phyloP scores from a whole-genome alignment of 192 early-diverging fungal genomes.

The Geranomyces michiganensis region DNA sequence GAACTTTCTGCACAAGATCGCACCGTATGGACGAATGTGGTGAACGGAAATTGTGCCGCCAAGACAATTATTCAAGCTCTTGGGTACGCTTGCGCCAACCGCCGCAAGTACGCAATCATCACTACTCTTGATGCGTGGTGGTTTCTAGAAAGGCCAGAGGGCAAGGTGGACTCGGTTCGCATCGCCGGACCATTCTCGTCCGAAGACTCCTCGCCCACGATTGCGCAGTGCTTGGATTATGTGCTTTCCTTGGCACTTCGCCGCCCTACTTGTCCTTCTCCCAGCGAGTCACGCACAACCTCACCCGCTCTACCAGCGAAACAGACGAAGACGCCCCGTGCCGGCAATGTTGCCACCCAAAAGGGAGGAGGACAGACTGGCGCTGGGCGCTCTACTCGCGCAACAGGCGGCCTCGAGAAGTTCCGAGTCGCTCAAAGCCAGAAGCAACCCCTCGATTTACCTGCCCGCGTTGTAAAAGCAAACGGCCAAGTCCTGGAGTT shows the following conservation, averaged over 20 bases:
- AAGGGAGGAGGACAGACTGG: too few relatives aligned
- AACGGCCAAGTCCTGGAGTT: background rate
- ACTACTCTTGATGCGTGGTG: slow-evolving; percentile 7
- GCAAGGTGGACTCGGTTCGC: background rate
- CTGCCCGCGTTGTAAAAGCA: background rate
- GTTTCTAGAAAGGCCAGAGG: slow-evolving; percentile 15
- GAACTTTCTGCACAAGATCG: background rate
- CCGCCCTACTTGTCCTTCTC: slow-evolving; percentile 10
- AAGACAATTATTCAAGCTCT: slow-evolving; percentile 5
- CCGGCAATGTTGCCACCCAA: too few relatives aligned
- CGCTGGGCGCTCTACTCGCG: too few relatives aligned
- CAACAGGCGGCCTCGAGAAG: too few relatives aligned
- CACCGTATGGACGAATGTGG: background rate
- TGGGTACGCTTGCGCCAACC: slow-evolving; percentile 20
- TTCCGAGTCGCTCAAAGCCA: too few relatives aligned
- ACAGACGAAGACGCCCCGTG: background rate
- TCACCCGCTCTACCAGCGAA: too few relatives aligned
- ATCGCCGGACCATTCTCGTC: slow-evolving; percentile 12
- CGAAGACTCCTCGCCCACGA: background rate
- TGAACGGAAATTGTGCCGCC: slow-evolving; percentile 6
- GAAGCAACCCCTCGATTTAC: too few relatives aligned
- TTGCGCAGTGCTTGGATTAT: slow-evolving; percentile 16
- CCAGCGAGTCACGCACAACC: background rate
- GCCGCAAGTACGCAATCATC: slow-evolving; percentile 4
- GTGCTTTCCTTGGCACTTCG: background rate